Evolutionary conservation across 164 flowering plant genomes (phyloP).

Genomic region (Houttuynia cordata): DNA sequence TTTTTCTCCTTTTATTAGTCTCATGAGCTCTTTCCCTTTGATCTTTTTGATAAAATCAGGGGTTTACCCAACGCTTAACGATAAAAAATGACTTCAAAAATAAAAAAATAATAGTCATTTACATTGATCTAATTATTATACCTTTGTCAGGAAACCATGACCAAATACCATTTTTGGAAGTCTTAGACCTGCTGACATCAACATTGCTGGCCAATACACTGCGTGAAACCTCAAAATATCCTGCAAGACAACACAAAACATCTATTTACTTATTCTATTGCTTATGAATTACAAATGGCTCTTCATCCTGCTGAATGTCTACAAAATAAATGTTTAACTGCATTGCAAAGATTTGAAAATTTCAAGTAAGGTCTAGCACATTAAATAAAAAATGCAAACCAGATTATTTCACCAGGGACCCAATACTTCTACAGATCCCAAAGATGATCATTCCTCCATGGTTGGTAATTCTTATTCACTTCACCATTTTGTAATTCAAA

Average conservation of each 20-base stretch:
- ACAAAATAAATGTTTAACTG: too few relatives aligned
- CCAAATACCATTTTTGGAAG: slow-evolving; percentile 91
- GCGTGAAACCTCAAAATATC: slow-evolving; percentile 97
- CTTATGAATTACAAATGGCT: too few relatives aligned
- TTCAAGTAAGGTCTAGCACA: not conserved
- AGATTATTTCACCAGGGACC: not conserved
- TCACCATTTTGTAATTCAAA: too few relatives aligned
- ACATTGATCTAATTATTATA: slow-evolving; percentile 3
- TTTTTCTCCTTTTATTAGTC: too few relatives aligned
- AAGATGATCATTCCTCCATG: too few relatives aligned
- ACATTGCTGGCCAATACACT: slow-evolving; percentile 98
- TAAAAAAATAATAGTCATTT: too few relatives aligned
- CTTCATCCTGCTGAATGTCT: not conserved
- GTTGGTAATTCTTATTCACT: too few relatives aligned
- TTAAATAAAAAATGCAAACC: not conserved
- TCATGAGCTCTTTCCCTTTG: too few relatives aligned
- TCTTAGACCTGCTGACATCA: slow-evolving; percentile 81
- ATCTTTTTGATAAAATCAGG: too few relatives aligned
- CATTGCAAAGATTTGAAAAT: not conserved
- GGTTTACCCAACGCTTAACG: too few relatives aligned
- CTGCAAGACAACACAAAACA: slow-evolving; percentile 24
- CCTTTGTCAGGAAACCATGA: slow-evolving; percentile 98
- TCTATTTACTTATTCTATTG: not conserved
- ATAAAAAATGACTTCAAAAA: too few relatives aligned
- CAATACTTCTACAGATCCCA: not conserved